Conservation (phyloP, 129 eudicot genomes). For the sunflower (Helianthus annuus) region HanXRQr2.0-SUNRISE NC_035441.2:121903147-121903646, state of each 20-base stretch:
- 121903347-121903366: background rate
- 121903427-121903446: background rate
- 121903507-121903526: background rate
- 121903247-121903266: slow-evolving; percentile 1
- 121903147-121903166: no score
- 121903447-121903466: background rate
- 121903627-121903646: no score
- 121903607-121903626: no score
- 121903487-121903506: background rate
- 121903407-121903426: no score
- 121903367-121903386: background rate
- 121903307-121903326: background rate
- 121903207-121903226: slow-evolving; percentile 14
- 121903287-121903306: background rate
- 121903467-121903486: background rate
- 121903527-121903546: no score
- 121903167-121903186: no score
- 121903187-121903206: no score
- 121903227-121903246: slow-evolving; percentile 22
- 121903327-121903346: background rate
- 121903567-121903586: no score
- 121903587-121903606: no score
- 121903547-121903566: no score
- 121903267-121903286: slow-evolving; percentile 14
- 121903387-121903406: background rate